Conservation (phyloP, 2,329 filamentous ascomycete species). For the Aspergillus ibericus region DNA sequence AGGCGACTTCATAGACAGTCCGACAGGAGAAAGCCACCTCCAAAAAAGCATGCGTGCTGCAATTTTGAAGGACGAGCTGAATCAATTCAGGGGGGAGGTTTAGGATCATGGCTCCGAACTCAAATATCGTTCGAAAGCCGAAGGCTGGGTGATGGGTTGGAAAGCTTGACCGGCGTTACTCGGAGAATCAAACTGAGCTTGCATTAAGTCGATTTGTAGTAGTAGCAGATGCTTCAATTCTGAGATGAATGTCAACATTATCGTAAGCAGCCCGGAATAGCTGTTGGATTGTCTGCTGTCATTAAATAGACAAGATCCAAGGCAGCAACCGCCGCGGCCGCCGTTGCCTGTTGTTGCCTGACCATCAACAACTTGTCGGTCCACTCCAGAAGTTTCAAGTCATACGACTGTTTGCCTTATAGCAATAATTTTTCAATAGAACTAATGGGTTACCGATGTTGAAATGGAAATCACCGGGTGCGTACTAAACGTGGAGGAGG, state of each 20-base stretch:
- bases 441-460: background rate
- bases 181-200: background rate
- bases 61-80: constrained; percentile 37
- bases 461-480: background rate
- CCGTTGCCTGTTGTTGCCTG: constrained; percentile 5
- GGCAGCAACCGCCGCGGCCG: background rate
- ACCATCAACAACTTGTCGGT: background rate
- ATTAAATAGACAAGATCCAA: background rate
- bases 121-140: background rate
- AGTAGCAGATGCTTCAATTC: background rate
- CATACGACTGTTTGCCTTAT: background rate
- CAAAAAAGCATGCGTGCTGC: constrained; percentile 37
- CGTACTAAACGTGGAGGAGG: background rate
- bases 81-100: constrained; percentile 43
- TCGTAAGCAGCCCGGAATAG: background rate
- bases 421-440: background rate
- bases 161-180: background rate
- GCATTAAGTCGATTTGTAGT: background rate
- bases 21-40: constrained; percentile 40
- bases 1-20: constrained; percentile 37
- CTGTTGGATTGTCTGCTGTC: background rate
- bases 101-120: constrained; percentile 29
- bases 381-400: background rate
- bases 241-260: background rate
- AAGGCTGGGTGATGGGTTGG: background rate